These are phyloP conservation scores for Parasarocladium wereldwijsianum DNA, from an alignment of 2,329 filamentous ascomycete species.

Conservation along the genomic window DNA sequence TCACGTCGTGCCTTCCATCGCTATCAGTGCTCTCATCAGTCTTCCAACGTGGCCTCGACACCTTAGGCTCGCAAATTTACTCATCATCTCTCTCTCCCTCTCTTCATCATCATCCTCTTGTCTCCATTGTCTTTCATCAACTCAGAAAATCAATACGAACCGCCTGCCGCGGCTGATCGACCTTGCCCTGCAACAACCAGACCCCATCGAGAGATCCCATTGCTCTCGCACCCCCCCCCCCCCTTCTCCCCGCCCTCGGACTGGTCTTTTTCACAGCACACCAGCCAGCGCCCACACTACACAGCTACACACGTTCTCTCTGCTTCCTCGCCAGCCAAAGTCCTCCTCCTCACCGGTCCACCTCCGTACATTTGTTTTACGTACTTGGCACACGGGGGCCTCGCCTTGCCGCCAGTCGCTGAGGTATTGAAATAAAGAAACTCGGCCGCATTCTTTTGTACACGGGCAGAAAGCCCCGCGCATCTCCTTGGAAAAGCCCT, in stretches of 20 bases:
- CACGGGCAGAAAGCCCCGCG: neutral
- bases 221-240: neutral
- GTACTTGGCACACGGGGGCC: constrained; percentile 14
- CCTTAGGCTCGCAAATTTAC: too few relatives aligned
- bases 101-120: too few relatives aligned
- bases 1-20: too few relatives aligned
- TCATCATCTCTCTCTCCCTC: too few relatives aligned
- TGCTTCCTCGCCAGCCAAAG: neutral
- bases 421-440: too few relatives aligned
- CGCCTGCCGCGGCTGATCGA: constrained; percentile 1
- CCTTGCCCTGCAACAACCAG: too few relatives aligned
- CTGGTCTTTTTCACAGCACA: neutral
- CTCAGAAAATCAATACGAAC: neutral
- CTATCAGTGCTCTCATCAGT: neutral
- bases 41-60: neutral
- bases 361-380: constrained; percentile 19
- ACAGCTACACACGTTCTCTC: neutral
- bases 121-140: neutral
- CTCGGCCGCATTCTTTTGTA: neutral
- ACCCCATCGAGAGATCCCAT: neutral
- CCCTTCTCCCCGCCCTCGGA: neutral
- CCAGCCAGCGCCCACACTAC: neutral
- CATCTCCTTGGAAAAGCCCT: neutral
- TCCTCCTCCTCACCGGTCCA: constrained; percentile 12
- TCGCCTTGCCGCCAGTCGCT: constrained; percentile 6